Conservation (phyloP, 1,139 yeast species). For the Saccharomyces uvarum region DNA sequence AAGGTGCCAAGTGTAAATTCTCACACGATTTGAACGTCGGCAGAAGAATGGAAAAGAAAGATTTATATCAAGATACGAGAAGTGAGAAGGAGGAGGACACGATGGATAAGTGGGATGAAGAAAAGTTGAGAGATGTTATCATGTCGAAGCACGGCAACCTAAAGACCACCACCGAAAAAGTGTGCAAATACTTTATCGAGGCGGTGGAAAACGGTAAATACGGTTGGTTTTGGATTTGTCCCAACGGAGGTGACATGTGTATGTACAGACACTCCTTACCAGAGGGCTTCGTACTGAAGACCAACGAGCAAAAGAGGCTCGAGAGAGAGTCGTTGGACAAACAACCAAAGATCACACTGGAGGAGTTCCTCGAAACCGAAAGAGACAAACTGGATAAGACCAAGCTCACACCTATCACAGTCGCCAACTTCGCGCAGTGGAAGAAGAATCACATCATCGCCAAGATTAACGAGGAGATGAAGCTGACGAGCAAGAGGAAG, state of each 20-base stretch:
- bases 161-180: constrained; percentile 87
- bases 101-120: constrained; percentile 97
- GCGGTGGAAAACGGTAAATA: constrained; percentile 96
- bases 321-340: constrained; percentile 80
- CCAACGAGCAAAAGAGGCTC: constrained; percentile 87
- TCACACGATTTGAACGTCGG: constrained; percentile 85
- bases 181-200: constrained; percentile 88
- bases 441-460: constrained; percentile 58
- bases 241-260: constrained; percentile 88
- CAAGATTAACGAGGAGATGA: constrained; percentile 53
- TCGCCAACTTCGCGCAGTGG: constrained; percentile 80
- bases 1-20: constrained; percentile 89
- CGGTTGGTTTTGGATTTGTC: constrained; percentile 99
- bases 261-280: constrained; percentile 96
- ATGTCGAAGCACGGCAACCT: constrained; percentile 90
- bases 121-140: constrained; percentile 79
- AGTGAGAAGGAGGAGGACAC: constrained; percentile 69
- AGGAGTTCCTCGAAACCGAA: constrained; percentile 92
- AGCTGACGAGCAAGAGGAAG: constrained; percentile 41
- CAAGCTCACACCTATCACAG: constrained; percentile 79
- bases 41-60: constrained; percentile 83
- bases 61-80: constrained; percentile 86
- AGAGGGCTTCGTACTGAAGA: constrained; percentile 91
- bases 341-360: constrained; percentile 86
- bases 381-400: constrained; percentile 74